phyloP scores from a whole-genome alignment of 2,329 filamentous ascomycete species.

The Fusarium multiceps region DNA sequence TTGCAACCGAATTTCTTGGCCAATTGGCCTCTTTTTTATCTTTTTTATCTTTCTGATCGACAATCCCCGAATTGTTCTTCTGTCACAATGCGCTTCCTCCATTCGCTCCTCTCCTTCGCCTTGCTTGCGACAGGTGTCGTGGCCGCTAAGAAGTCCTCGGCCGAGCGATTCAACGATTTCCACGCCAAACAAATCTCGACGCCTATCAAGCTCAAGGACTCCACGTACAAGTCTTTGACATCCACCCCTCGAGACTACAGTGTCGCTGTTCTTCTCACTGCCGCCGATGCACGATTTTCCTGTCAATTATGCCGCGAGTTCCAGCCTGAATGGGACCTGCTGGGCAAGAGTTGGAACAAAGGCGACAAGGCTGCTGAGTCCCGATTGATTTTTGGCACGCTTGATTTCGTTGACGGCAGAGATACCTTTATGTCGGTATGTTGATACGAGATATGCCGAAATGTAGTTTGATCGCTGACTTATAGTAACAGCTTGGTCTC shows the following conservation, averaged over 20 bases:
- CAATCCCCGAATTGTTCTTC: background rate
- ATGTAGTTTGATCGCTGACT: slow-evolving; percentile 18
- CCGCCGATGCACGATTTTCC: slow-evolving; percentile 82
- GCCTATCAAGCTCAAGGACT: slow-evolving; percentile 83
- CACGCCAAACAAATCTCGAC: slow-evolving; percentile 72
- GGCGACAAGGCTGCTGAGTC: slow-evolving; percentile 81
- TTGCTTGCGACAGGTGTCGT: slow-evolving; percentile 70
- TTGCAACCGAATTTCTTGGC: slow-evolving; percentile 15
- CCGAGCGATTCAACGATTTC: slow-evolving; percentile 77
- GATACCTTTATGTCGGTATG: slow-evolving; percentile 85
- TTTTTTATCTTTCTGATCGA: background rate
- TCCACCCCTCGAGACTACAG: slow-evolving; percentile 84
- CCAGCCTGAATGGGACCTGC: slow-evolving; percentile 91
- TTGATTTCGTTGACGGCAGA: slow-evolving; percentile 90
- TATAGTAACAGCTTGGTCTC: slow-evolving; percentile 75
- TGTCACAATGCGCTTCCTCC: slow-evolving; percentile 75
- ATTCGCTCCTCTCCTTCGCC: slow-evolving; percentile 70
- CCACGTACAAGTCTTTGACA: slow-evolving; percentile 79
- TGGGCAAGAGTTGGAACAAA: slow-evolving; percentile 87
- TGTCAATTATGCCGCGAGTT: slow-evolving; percentile 91
- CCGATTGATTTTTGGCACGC: slow-evolving; percentile 79
- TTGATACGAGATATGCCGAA: background rate
- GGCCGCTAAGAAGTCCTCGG: slow-evolving; percentile 71
- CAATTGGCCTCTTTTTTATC: slow-evolving; percentile 39
- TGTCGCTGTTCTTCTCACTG: slow-evolving; percentile 85